Base-by-base conservation (phyloP, 257 asterid genomes). In the Fraxinus cuspidata region DNA sequence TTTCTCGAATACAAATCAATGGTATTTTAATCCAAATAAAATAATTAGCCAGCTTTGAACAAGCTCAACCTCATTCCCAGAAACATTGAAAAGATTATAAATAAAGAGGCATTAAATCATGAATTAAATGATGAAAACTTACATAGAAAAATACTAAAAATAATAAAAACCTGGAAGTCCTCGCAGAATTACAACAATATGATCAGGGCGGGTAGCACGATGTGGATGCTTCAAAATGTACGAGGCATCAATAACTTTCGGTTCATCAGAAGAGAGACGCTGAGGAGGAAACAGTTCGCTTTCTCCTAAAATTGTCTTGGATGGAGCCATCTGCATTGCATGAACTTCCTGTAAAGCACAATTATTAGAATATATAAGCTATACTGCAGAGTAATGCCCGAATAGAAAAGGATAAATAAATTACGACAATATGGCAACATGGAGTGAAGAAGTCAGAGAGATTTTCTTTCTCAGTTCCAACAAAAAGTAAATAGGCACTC, bases 141-240 rank as follows among this genome's bases (percentile, higher is more conserved):
- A 40, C 56, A 37, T 25, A 29, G 34, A 42, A 63, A 56, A 25
- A 72, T 44, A 44, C 15, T 9, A 53, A 60, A 60, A 6, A 44
- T 40, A 72, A 31, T 38, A 31, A 70, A 40, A 60, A 96, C 99
- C 99, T 87, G 99, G 97, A 85, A 96, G 98, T 77, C 99, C 99
- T 73, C 98, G 93, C 76, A 93, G 87, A 72, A 96, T 90, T 68
- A 96, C 60, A 73, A 92, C 99, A 56, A 96, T 87, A 81, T 89
- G 97, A 88, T 90, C 98, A 29, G 99, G 99, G 38, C 97, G 98
- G 74, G 80, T 83, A 73, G 90, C 86, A 68, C 99, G 92, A 77
- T 90, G 87, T 49, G 99, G 99, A 68, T 89, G 88, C 91, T 89
- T 96, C 70, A 96, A 86, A 85, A 93, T 86, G 84, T 89, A 92